These are phyloP conservation scores for Coleophoma crateriformis DNA, from an alignment of 2,329 filamentous ascomycete genomes.

Conservation along the genomic window DNA sequence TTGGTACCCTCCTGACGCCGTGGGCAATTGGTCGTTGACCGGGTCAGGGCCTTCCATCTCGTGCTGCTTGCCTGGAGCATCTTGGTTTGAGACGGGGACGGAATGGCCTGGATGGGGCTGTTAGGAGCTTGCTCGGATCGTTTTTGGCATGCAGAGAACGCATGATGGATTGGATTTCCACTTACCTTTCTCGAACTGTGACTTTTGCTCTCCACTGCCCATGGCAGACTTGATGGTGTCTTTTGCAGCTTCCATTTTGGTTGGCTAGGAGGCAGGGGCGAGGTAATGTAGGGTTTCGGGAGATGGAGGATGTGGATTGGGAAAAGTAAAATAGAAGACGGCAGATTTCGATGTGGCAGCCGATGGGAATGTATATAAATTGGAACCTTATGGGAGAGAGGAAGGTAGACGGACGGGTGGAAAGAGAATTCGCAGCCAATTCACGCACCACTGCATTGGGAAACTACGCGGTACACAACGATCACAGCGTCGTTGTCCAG, in stretches of 20 bases:
- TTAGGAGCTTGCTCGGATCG: background rate
- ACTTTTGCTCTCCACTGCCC: constrained; percentile 12
- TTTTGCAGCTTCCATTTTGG: constrained; percentile 23
- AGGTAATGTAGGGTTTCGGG: background rate
- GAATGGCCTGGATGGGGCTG: constrained; percentile 34
- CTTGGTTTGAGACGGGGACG: constrained; percentile 45
- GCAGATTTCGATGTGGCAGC: too few relatives aligned
- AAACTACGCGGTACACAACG: background rate
- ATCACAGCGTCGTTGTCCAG: too few relatives aligned
- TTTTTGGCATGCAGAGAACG: background rate
- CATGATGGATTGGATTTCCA: background rate
- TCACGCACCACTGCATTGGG: constrained; percentile 18
- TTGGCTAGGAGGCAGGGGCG: background rate
- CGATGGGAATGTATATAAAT: too few relatives aligned
- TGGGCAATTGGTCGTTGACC: constrained; percentile 60
- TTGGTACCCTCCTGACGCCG: constrained; percentile 60
- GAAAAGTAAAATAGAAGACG: background rate
- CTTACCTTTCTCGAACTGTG: constrained; percentile 29
- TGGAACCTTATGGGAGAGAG: too few relatives aligned
- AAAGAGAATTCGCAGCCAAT: constrained; percentile 19
- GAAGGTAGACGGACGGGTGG: constrained; percentile 3
- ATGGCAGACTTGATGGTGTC: constrained; percentile 20
- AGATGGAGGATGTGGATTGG: background rate
- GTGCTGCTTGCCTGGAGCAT: constrained; percentile 44
- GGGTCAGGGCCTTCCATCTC: constrained; percentile 52